Base-by-base conservation (phyloP, 2,329 filamentous ascomycete species). In the Xylariaceae sp. region DNA sequence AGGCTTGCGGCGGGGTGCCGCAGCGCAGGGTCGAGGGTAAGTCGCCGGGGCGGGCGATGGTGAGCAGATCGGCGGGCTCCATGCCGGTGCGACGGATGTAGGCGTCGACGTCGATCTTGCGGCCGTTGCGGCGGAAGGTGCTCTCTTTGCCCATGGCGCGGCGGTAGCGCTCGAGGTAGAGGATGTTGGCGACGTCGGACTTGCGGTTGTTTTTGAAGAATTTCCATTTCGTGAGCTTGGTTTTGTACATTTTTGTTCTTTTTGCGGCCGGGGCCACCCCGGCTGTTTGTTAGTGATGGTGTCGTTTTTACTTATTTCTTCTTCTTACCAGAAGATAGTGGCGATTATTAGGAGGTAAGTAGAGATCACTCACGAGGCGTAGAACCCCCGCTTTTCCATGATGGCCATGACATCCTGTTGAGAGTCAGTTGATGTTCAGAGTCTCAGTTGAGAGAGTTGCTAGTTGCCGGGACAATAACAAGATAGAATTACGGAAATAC, bases 151-250 rank as follows among this genome's bases (percentile, higher is more conserved):
- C 68, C 56, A 68, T 64, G n/a, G 67, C 65, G 11, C 62, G 59
- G 42, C 69, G 66, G 17, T 67, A 63, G 47, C 57, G 63, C 58
- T 70, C 65, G 30, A 68, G 45, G 35, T 65, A 65, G 39, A 71
- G 62, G 4, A 71, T 58, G 45, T 69, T 70, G 48, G 68, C 69
- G 17, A 71, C 68, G 49, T 71, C 69, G 51, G 62, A 58, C 49
- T 66, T 66, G 48, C 69, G 68, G 56, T 71, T 71, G 57, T 71
- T 71, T 64, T 71, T 71, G 62, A 70, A 71, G 60, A 70, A 67
- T 50, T 69, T 70, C 69, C 69, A 71, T 47, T 69, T 67, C 47
- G 65, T 70, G 51, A 71, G 65, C 55, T 71, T 70, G 54, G 68
- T 71, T 65, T 71, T 71, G 59, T 71, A 71, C 68, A 70, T 70